These are phyloP conservation scores for Boletellus sp. DNA, from an alignment of 768 basidiomycete genomes.

Conservation along the genomic window DNA sequence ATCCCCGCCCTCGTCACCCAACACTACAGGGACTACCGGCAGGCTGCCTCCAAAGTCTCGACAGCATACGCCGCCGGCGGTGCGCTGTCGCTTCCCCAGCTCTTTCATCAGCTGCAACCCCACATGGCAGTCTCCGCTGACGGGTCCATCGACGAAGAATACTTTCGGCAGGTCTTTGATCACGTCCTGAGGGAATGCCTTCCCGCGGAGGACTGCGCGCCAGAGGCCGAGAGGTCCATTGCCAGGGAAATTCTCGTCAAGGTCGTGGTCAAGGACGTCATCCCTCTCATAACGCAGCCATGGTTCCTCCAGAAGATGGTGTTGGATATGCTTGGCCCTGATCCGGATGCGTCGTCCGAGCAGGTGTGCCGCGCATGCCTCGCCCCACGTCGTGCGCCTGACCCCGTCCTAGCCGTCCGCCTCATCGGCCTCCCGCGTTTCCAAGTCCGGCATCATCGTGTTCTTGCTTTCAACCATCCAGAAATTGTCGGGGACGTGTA, in stretches of 20 bases:
- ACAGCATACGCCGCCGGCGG: slow-evolving; percentile 72
- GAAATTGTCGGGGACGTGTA: slow-evolving; percentile 62
- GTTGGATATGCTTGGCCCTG: slow-evolving; percentile 60
- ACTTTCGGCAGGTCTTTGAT: slow-evolving; percentile 77
- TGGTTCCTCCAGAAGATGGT: slow-evolving; percentile 84
- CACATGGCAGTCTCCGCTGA: slow-evolving; percentile 75
- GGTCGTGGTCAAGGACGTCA: slow-evolving; percentile 62
- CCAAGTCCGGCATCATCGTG: slow-evolving; percentile 57
- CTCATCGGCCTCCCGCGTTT: slow-evolving; percentile 32
- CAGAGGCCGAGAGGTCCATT: slow-evolving; percentile 72
- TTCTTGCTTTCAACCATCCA: slow-evolving; percentile 73
- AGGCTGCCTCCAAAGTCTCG: slow-evolving; percentile 54
- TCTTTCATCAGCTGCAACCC: slow-evolving; percentile 81
- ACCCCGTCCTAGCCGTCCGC: slow-evolving; percentile 16
- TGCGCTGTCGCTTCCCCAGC: slow-evolving; percentile 53
- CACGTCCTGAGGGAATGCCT: slow-evolving; percentile 69
- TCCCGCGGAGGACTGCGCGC: slow-evolving; percentile 72
- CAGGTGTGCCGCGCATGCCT: slow-evolving; percentile 13
- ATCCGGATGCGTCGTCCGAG: slow-evolving; percentile 22
- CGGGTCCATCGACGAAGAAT: slow-evolving; percentile 66
- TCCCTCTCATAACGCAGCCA: slow-evolving; percentile 73
- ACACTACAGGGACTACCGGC: slow-evolving; percentile 77
- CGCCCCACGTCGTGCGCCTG: background rate
- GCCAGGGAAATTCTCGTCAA: slow-evolving; percentile 81
- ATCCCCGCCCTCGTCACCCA: slow-evolving; percentile 65